These are phyloP conservation scores for Chalara sp. DNA, from an alignment of 2,329 filamentous ascomycete species.

Conservation along the genomic window DNA sequence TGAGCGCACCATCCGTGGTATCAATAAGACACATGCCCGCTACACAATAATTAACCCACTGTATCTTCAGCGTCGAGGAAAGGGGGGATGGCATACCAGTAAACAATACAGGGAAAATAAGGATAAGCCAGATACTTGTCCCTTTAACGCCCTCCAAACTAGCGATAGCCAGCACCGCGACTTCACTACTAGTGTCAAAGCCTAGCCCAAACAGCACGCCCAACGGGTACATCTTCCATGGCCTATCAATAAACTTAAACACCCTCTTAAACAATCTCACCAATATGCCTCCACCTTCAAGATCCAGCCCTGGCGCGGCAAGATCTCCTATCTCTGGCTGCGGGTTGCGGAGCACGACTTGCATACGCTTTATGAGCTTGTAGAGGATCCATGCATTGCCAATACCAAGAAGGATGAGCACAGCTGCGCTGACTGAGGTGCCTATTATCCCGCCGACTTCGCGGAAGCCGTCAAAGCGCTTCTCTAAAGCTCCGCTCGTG, in stretches of 20 bases:
- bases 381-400: constrained; percentile 84
- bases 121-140: constrained; percentile 87
- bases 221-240: constrained; percentile 95
- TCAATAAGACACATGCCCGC: constrained; percentile 94
- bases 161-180: constrained; percentile 84
- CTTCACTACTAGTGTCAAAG: constrained; percentile 92
- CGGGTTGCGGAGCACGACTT: constrained; percentile 45
- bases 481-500: constrained; percentile 75
- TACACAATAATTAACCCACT: constrained; percentile 21
- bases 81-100: constrained; percentile 49
- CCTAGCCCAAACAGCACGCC: constrained; percentile 86
- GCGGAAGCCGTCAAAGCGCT: constrained; percentile 74
- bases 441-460: constrained; percentile 83
- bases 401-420: constrained; percentile 73
- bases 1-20: constrained; percentile 85
- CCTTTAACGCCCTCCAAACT: constrained; percentile 80
- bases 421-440: constrained; percentile 75
- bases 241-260: constrained; percentile 29
- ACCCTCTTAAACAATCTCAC: constrained; percentile 33
- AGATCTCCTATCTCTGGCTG: constrained; percentile 18
- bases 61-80: background rate
- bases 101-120: constrained; percentile 86
- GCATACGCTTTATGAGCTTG: constrained; percentile 65
- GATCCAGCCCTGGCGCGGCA: constrained; percentile 43
- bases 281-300: constrained; percentile 73